These are phyloP conservation scores for Suillus occidentalis DNA, from an alignment of 768 basidiomycete genomes.

Conservation along the genomic window DNA sequence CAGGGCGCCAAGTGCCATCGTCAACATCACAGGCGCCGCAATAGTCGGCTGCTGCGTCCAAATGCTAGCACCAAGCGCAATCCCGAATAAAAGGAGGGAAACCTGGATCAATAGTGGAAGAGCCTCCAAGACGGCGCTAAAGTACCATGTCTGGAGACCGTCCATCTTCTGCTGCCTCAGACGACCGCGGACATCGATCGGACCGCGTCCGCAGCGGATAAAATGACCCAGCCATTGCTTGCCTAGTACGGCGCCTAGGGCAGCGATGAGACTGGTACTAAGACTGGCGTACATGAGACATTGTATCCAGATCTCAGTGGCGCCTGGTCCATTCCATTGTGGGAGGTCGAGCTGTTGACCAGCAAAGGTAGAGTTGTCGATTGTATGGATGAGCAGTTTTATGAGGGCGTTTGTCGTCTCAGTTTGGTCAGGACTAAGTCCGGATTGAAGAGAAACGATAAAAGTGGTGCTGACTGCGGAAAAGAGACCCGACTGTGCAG, in stretches of 20 bases:
- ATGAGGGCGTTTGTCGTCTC: conserved; percentile 24
- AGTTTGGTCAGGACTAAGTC: conserved; percentile 28
- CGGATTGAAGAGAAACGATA: conserved; percentile 35
- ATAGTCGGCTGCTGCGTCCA: conserved; percentile 9
- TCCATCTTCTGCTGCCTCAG: conserved; percentile 9
- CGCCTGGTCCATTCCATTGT: conserved; percentile 12
- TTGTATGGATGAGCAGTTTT: conserved; percentile 3
- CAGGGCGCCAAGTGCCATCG: conserved; percentile 1
- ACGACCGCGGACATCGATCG: conserved; percentile 18
- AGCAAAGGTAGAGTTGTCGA: conserved; percentile 8
- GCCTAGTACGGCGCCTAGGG: conserved; percentile 25
- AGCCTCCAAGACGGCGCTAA: conserved; percentile 10
- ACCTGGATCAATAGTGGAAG: conserved; percentile 14
- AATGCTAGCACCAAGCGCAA: conserved; percentile 9
- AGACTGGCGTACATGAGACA: conserved; percentile 25
- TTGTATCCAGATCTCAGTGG: conserved; percentile 12
- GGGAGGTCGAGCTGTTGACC: conserved; percentile 8
- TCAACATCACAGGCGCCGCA: background rate
- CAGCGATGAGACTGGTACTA: conserved; percentile 23
- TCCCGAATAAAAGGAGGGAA: conserved; percentile 13
- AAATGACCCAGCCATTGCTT: conserved; percentile 29
- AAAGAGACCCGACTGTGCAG: conserved; percentile 38
- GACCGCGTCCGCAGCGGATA: conserved; percentile 17
- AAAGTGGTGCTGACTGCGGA: conserved; percentile 39
- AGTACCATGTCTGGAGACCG: conserved; percentile 16